phyloP scores from a whole-genome alignment of 352 stramenopile genomes.

The Thalassiosira hispida region DNA sequence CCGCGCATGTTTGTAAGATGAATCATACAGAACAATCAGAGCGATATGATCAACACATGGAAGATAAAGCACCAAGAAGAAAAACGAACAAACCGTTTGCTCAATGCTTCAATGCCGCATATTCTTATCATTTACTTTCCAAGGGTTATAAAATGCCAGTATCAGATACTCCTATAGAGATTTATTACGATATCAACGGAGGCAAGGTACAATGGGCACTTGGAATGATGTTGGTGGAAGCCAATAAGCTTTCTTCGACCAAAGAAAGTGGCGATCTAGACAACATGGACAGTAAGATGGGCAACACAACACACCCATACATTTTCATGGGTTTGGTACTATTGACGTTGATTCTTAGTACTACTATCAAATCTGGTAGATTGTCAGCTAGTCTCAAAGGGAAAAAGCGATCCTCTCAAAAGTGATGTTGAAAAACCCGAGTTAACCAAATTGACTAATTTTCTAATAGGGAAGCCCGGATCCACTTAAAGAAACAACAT shows the following conservation, averaged over 20 bases:
- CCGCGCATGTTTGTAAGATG: conserved; percentile 67
- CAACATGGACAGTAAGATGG: too few species aligned
- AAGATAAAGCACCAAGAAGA: conserved; percentile 8
- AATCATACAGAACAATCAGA: conserved; percentile 41
- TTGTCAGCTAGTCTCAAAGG: too few species aligned
- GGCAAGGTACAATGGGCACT: conserved; percentile 85
- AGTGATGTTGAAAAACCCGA: too few species aligned
- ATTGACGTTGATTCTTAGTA: too few species aligned
- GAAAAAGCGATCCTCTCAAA: too few species aligned
- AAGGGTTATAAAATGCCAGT: conserved; percentile 79
- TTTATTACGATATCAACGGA: conserved; percentile 59
- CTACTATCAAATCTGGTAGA: too few species aligned
- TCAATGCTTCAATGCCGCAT: conserved; percentile 85
- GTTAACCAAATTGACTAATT: too few species aligned
- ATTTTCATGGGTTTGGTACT: too few species aligned
- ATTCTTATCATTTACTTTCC: conserved; percentile 76
- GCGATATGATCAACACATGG: conserved; percentile 45
- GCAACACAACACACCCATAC: too few species aligned
- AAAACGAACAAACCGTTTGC: conserved; percentile 60
- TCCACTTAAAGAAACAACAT: too few species aligned
- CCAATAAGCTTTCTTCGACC: conserved; percentile 66
- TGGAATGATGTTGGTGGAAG: conserved; percentile 87
- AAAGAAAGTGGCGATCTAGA: too few species aligned
- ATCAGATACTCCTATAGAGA: conserved; percentile 33
- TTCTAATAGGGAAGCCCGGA: too few species aligned